Percentiles rank a stretch among this genome's conserved stretches.
Conservation (phyloP, 768 basidiomycete genomes). For the Strobilomyces dryophilus region DNA sequence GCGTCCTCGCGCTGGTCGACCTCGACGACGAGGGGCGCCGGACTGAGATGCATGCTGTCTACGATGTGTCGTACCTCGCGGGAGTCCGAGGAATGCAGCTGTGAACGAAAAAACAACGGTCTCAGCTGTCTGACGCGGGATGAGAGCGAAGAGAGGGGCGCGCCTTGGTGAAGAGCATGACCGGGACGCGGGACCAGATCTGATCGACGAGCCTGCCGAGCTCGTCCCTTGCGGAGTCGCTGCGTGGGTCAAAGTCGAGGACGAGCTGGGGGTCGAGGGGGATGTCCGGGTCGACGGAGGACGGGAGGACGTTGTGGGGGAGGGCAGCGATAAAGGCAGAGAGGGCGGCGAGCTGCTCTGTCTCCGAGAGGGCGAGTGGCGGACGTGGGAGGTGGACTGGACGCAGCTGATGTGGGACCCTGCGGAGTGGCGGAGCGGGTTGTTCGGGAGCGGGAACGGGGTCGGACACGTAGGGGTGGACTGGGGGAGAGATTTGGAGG, state of each 20-base stretch:
- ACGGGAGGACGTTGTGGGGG: constrained; percentile 71
- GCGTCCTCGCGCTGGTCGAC: constrained; percentile 72
- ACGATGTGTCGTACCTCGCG: constrained; percentile 65
- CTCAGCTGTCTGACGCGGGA: not conserved
- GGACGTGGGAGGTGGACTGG: constrained; percentile 25
- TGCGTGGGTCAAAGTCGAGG: constrained; percentile 78
- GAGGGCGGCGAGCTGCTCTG: constrained; percentile 71
- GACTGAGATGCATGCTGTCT: constrained; percentile 50
- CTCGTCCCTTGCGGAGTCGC: constrained; percentile 56
- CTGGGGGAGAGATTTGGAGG: constrained; percentile 34
- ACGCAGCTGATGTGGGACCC: constrained; percentile 3
- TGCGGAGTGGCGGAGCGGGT: constrained; percentile 17
- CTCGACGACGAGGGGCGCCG: constrained; percentile 63
- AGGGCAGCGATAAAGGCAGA: constrained; percentile 70
- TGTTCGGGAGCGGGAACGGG: constrained; percentile 1
- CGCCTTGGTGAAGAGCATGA: constrained; percentile 74
- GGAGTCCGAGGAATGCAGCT: constrained; percentile 62
- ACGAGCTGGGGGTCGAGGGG: constrained; percentile 80
- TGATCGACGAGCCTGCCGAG: constrained; percentile 55
- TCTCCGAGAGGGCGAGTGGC: constrained; percentile 44
- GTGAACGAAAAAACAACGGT: not conserved
- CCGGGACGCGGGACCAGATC: constrained; percentile 70
- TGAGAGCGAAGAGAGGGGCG: not conserved
- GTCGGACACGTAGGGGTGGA: constrained; percentile 30
- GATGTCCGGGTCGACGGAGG: constrained; percentile 52